Base-by-base conservation (phyloP, 345 rosid species). In the Pugionium cornutum region DNA sequence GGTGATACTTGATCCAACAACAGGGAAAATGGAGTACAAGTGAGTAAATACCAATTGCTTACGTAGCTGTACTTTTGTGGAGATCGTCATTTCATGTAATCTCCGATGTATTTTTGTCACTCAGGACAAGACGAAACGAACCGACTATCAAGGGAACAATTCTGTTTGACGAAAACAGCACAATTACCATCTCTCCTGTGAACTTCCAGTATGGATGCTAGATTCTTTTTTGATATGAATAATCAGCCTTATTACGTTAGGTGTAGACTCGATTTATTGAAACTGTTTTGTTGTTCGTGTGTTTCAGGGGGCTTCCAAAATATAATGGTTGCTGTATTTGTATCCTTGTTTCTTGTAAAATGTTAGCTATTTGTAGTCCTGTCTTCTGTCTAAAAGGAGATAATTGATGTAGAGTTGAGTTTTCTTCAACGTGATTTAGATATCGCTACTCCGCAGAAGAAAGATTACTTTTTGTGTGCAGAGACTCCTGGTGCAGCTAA, bases 401-500 rank as follows among this genome's bases (percentile, higher is more conserved):
- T 64, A 28, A 45, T 9, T 51, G 0, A 7, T 37, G 46, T 57
- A 45, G 62, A 42, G 52, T 7, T 51, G 69, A 56, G 28, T 27
- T 72, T 63, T 73, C 86, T 85, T 88, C 77, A 80, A 82, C 61
- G 18, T 49, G 53, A 55, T 43, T 0, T 61, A 95, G 99, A 95
- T 80, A 91, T 95, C 58, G 91, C 95, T 69, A 95, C 99, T 5
- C 99, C 97, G n/a, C 87, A 88, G 81, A 95, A 82, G 77, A 89
- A 85, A 64, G 99, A 91, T 64, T 95, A 91, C 79, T 95, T 91
- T 74, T 84, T 95, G 30, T 95, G 97, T 76, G 91, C 96, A 25
- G 97, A 95, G 70, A 91, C 99, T 66, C 90, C 99, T 64, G 90
- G 89, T 70, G 97, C 99, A 32, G 89, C 99, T 69, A 89, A 86